A percentile compares a stretch with the other conserved stretches of the same genome.
phyloP scores from a whole-genome alignment of 192 early-diverging fungal genomes.

The Paraglomus occultum region DNA sequence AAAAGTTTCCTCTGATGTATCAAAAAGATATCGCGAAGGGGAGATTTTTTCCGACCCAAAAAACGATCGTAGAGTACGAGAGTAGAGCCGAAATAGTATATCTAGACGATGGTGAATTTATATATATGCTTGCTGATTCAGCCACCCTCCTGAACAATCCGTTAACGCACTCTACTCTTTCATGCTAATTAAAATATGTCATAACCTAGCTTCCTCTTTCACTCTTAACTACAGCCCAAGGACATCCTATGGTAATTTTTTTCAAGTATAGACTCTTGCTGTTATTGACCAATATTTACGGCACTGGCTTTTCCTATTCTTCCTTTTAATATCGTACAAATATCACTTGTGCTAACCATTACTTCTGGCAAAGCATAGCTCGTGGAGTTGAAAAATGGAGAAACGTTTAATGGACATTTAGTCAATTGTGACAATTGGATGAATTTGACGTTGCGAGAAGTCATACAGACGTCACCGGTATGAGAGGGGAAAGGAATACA shows the following conservation, averaged over 20 bases:
- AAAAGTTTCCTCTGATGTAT: too few species aligned
- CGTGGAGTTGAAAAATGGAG: constrained; percentile 97
- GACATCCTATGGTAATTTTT: constrained; percentile 72
- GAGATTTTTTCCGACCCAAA: too few species aligned
- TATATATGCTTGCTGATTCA: too few species aligned
- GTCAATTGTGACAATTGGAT: constrained; percentile 97
- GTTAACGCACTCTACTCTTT: too few species aligned
- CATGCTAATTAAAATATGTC: too few species aligned
- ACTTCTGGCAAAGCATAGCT: constrained; percentile 41
- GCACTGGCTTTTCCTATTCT: constrained; percentile 1
- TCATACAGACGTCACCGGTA: constrained; percentile 89
- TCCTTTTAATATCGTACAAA: not conserved
- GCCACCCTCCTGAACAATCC: too few species aligned
- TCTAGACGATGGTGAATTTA: too few species aligned
- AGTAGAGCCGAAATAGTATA: too few species aligned
- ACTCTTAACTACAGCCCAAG: constrained; percentile 84
- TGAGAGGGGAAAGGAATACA: too few species aligned
- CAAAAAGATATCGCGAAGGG: too few species aligned
- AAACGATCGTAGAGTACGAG: too few species aligned
- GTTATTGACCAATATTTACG: not conserved
- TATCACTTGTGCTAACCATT: constrained; percentile 13
- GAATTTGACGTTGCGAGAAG: constrained; percentile 94
- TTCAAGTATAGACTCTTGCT: not conserved
- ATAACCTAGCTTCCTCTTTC: constrained; percentile 80
- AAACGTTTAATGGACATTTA: constrained; percentile 97